Evolutionary conservation across 2,329 filamentous ascomycete genomes (phyloP), one percentile per base, ranked within the genome.

Genomic region (Pezicula rhizophila): DNA sequence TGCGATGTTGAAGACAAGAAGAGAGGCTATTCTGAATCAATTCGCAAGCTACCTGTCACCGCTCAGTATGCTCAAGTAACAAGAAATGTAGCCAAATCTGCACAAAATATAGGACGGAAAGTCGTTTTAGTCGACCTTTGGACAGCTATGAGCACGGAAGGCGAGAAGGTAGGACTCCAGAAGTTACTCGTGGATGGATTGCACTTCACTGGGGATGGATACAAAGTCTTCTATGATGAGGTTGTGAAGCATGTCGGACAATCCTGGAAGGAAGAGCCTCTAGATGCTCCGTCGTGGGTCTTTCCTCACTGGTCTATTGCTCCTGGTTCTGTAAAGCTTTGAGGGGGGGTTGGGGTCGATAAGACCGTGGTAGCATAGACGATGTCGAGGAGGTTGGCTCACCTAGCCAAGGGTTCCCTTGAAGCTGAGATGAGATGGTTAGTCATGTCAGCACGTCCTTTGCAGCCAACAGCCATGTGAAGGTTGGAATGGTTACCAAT

Each of bases 61-160:
- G 87, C 70, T 66, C 74, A 64, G 66, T 96, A 77, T 61, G 82
- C 80, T 1, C 71, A 78, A 52, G 88, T 86, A 7, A 79, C 81
- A 11, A 2, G 72, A 66, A 42, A 74, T 73, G 48, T 68, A 75
- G 38, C 65, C 18, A 28, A 12, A 20, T 20, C 23, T 8, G 35
- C 31, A 5, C 55, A 60, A 33, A 52, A 50, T 33, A 47, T 55
- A n/a, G 52, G 58, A 17, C 42, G 52, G 12, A 53, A 68, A 6
- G 59, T 92, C 3, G 74, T 80, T 0, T 77, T 92, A 1, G 70
- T 95, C 18, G 89, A 97, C 66, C 75, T 97, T 2, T 95, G 88
- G 81, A 77, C 79, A 52, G 81, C 80, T 0, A 77, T 96, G 59
- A 88, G 95, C 82, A 73, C 79, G 48, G 74, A 79, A 76, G 54